Percentiles rank a stretch among this genome's conserved stretches.
phyloP scores from a whole-genome alignment of 2,329 filamentous ascomycete genomes.

The Xylariaceae sp. region DNA sequence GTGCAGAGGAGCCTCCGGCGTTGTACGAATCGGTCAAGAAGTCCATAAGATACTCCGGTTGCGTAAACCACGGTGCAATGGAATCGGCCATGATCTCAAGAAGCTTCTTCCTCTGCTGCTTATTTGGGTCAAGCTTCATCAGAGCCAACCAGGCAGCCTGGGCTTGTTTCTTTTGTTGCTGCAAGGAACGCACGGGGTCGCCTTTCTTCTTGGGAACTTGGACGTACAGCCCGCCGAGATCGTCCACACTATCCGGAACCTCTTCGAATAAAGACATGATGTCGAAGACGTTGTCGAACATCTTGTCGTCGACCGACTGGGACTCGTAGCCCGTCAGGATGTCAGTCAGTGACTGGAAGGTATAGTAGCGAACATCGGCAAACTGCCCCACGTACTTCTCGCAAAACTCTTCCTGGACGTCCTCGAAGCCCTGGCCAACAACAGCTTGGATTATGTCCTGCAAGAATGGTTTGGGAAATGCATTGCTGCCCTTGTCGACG shows the following conservation, averaged over 20 bases:
- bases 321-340: slow-evolving; percentile 30
- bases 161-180: slow-evolving; percentile 72
- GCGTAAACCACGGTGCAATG: slow-evolving; percentile 85
- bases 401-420: slow-evolving; percentile 68
- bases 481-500: slow-evolving; percentile 55
- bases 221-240: slow-evolving; percentile 68
- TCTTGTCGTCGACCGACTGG: slow-evolving; percentile 27
- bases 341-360: slow-evolving; percentile 53
- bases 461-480: slow-evolving; percentile 68
- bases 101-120: slow-evolving; percentile 75
- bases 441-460: slow-evolving; percentile 61
- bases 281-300: slow-evolving; percentile 58
- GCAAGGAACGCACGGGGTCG: slow-evolving; percentile 62
- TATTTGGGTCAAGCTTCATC: slow-evolving; percentile 63
- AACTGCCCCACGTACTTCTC: slow-evolving; percentile 76
- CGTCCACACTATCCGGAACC: slow-evolving; percentile 64
- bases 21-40: slow-evolving; percentile 96
- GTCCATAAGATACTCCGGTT: slow-evolving; percentile 88
- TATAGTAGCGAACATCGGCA: slow-evolving; percentile 82
- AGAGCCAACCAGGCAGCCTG: slow-evolving; percentile 86
- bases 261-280: slow-evolving; percentile 67
- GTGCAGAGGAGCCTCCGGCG: slow-evolving; percentile 77
- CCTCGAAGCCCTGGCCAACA: slow-evolving; percentile 55
- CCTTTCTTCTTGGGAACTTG: slow-evolving; percentile 64
- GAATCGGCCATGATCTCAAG: slow-evolving; percentile 72